Evolutionary conservation across 176 grass and related monocot genomes (phyloP), one percentile per base, ranked within the genome.

Genomic region (Elymus sibiricus): DNA sequence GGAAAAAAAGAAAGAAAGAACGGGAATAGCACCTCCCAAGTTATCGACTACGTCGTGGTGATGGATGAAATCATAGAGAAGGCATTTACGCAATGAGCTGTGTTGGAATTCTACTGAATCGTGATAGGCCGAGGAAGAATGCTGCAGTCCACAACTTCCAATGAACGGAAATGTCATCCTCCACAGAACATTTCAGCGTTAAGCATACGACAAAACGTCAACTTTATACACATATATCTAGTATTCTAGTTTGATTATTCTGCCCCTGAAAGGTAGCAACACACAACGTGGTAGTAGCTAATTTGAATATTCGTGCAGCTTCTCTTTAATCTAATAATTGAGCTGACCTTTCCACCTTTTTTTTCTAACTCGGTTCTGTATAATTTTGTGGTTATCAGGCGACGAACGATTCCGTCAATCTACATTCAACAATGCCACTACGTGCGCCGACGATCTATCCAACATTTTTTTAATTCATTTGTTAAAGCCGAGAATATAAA

Each of bases 321-420:
- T 44, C 70, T 15, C 70, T 5, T 5, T 28, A 49, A 26, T 10
- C 25, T 19, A 75, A 19, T 17, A 44, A 19, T 26, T 77, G 28
- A 10, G 19, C 27, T 59, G 31, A 44, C 37, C 51, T 59, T 69
- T 31, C 27, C 32, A 27, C 14, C 3, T 4, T 59, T 8, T 68
- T 31, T 58, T 27, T 72, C 4, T 44, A 73, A 25, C 16, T 58
- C 6, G 55, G 19, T 77, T 59, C 29, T 84, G 11, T 61, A 73
- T 19, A 13, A 24, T 39, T 72, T 29, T 51, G 39, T 40, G 8
- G 75, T 42, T 84, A n/a, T 29, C 82, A 83, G 66, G 85, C 74
- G 75, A 26, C 29, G 64, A 71, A 83, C 16, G 49, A 70, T 88
- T 88, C 86, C 80, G 61, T 69, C 46, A 40, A 56, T 44, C 38